phyloP scores from a whole-genome alignment of 163 green algal species.

The Scenedesmus sp. region DNA sequence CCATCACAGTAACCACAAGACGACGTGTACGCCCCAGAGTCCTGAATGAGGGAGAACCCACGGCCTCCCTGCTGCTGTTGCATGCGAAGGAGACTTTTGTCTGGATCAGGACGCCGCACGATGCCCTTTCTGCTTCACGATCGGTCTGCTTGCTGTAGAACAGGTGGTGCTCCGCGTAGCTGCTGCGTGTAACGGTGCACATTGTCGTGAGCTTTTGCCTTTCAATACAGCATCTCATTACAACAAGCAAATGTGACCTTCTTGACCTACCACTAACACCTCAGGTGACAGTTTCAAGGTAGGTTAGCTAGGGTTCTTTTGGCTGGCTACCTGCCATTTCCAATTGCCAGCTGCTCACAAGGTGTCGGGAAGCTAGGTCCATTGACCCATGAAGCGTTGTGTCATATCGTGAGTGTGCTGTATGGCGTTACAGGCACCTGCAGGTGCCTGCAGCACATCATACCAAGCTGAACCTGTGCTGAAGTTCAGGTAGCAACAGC shows the following conservation, averaged over 20 bases:
- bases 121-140: background rate
- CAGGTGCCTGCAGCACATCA: too few relatives aligned
- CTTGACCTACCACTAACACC: background rate
- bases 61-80: background rate
- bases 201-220: background rate
- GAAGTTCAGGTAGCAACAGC: too few relatives aligned
- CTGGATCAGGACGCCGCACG: background rate
- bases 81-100: background rate
- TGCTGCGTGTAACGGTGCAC: background rate
- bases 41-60: constrained; percentile 30
- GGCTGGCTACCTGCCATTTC: background rate
- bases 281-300: background rate
- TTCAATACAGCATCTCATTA: too few relatives aligned
- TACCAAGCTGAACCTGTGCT: too few relatives aligned
- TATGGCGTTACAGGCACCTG: too few relatives aligned
- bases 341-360: too few relatives aligned
- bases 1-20: constrained; percentile 51
- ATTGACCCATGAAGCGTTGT: too few relatives aligned
- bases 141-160: background rate
- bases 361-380: too few relatives aligned
- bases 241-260: background rate
- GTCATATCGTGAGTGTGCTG: too few relatives aligned
- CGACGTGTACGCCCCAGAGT: constrained; percentile 31
- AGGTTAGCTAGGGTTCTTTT: background rate
- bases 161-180: background rate